phyloP scores from a whole-genome alignment of 768 basidiomycete species.

The Cytidiella melzeri region DNA sequence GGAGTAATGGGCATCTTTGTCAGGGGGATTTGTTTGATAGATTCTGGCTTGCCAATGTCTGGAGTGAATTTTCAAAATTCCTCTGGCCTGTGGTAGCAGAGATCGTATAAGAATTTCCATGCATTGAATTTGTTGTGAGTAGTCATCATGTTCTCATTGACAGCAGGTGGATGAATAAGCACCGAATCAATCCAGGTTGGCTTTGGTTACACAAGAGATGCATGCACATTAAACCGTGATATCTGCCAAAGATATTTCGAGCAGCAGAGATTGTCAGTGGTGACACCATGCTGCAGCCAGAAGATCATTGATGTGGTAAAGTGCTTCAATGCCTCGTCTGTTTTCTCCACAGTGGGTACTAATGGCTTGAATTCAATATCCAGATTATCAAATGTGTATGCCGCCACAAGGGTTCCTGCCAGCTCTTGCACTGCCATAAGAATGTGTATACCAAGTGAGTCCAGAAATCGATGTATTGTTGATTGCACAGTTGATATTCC shows the following conservation, averaged over 20 bases:
- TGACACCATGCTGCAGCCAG: conserved; percentile 20
- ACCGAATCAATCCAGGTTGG: neutral
- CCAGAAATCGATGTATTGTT: conserved; percentile 17
- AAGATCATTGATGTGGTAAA: conserved; percentile 30
- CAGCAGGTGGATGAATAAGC: conserved; percentile 1
- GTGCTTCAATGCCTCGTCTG: conserved; percentile 23
- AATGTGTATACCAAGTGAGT: conserved; percentile 13
- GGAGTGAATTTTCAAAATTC: conserved; percentile 6
- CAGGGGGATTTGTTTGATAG: conserved; percentile 15
- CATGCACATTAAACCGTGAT: conserved; percentile 19
- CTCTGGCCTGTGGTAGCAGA: conserved; percentile 22
- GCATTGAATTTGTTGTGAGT: conserved; percentile 6
- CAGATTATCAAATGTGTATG: conserved; percentile 38
- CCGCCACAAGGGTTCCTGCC: conserved; percentile 20
- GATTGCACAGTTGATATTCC: conserved; percentile 17
- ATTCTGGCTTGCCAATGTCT: conserved; percentile 11
- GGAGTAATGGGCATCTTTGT: conserved; percentile 16
- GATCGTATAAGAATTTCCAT: conserved; percentile 23
- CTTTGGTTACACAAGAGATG: neutral
- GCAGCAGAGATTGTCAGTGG: conserved; percentile 24
- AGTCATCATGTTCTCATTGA: neutral
- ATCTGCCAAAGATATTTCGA: conserved; percentile 29
- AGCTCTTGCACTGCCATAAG: conserved; percentile 11
- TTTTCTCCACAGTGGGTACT: conserved; percentile 27
- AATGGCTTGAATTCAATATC: conserved; percentile 31